Evolutionary conservation across 108 stramenopile species (phyloP).

Genomic region (Aureococcus anophagefferens): DNA sequence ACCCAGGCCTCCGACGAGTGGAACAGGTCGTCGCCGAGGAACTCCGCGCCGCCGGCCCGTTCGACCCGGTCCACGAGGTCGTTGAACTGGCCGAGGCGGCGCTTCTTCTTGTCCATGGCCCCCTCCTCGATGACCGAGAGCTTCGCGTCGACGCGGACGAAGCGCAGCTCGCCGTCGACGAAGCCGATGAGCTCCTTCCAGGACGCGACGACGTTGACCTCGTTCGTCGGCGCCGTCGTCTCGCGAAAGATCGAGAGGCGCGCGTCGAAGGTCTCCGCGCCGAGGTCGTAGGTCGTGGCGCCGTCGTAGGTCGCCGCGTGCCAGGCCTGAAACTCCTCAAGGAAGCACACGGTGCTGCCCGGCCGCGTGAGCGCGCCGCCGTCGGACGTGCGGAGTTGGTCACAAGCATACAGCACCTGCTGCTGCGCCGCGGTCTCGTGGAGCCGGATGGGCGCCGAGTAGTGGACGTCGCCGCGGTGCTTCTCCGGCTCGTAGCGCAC

Average conservation of each 20-base stretch:
- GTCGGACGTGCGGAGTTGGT: not conserved
- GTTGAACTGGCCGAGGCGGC: no score
- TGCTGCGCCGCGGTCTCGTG: not conserved
- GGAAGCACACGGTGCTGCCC: not conserved
- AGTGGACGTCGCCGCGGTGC: constrained; percentile 6
- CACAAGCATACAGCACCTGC: constrained; percentile 10
- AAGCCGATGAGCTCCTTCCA: constrained; percentile 18
- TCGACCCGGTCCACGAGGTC: no score
- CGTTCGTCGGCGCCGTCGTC: not conserved
- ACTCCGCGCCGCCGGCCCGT: no score
- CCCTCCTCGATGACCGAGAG: not conserved
- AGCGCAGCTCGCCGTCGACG: constrained; percentile 24
- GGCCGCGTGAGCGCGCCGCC: not conserved
- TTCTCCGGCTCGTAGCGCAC: constrained; percentile 13
- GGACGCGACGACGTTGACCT: not conserved
- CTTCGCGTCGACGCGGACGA: constrained; percentile 6
- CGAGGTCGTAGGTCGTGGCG: not conserved
- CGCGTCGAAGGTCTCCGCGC: not conserved
- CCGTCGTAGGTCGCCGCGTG: not conserved
- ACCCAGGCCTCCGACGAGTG: not conserved
- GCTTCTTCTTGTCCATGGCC: not conserved
- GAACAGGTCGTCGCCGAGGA: not conserved
- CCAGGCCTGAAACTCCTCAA: constrained; percentile 10
- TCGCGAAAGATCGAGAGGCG: not conserved
- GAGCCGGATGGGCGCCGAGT: constrained; percentile 1